phyloP scores from a whole-genome alignment of 805 yeast species.

The Candida oleophila region DNA sequence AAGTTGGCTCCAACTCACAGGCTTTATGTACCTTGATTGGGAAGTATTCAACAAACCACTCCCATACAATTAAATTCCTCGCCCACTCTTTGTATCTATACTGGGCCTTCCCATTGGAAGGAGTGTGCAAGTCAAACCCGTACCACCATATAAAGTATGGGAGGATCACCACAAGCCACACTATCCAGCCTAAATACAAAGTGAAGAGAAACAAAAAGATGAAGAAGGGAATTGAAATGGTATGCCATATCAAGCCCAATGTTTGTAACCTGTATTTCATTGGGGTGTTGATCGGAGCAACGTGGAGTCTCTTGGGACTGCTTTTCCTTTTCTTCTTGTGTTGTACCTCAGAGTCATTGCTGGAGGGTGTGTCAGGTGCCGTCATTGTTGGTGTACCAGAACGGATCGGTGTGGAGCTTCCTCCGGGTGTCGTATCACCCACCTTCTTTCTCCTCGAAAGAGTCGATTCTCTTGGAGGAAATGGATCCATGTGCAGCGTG shows the following conservation, averaged over 20 bases:
- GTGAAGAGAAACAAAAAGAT: constrained; percentile 52
- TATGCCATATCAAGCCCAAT: constrained; percentile 68
- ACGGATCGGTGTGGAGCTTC: neutral
- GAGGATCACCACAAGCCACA: constrained; percentile 65
- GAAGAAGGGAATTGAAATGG: constrained; percentile 63
- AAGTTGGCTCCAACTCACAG: constrained; percentile 71
- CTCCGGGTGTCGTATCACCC: neutral
- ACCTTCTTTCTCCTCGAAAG: constrained; percentile 1
- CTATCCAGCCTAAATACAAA: constrained; percentile 48
- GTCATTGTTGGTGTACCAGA: neutral
- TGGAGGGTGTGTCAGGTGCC: too few species aligned
- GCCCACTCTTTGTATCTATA: constrained; percentile 56
- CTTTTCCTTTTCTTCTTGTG: neutral
- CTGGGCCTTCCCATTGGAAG: constrained; percentile 69
- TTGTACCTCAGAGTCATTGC: neutral
- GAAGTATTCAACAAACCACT: constrained; percentile 71
- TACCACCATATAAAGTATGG: constrained; percentile 60
- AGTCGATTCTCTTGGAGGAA: constrained; percentile 4
- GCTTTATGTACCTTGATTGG: constrained; percentile 75
- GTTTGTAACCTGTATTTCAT: constrained; percentile 61
- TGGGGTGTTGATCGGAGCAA: constrained; percentile 61
- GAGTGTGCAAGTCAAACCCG: constrained; percentile 62
- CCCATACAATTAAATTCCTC: constrained; percentile 62
- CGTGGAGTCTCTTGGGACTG: constrained; percentile 20
- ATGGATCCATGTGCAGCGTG: constrained; percentile 1